Base-by-base conservation (phyloP, 805 yeast genomes). In the Saccharomycopsis capsularis region DNA sequence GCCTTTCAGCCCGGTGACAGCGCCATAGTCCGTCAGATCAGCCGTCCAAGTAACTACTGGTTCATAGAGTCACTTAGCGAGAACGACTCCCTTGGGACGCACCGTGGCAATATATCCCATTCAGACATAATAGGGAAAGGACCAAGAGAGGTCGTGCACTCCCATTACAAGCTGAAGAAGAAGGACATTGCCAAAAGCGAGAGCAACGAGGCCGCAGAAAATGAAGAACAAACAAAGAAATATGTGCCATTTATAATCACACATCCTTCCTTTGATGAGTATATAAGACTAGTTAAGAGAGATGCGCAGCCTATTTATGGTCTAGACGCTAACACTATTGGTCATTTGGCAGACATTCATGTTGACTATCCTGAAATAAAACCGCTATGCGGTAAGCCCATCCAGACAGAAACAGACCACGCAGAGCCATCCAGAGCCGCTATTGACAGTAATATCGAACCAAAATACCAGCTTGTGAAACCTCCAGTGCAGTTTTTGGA, bases 231-330 rank as follows among this genome's bases (percentile, higher is more conserved):
- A 32, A 9, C 5, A 15, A 11, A 7, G 16, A 22, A 44, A 21
- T 18, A 37, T 4, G n/a, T 23, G 15, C 23, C 9, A 21, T 42
- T 36, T 24, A 18, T 48, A 15, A 18, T 40, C 2, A 44, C 48
- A 3, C 36, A 38, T 6, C 75, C 77, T 2, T 65, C 74, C 0
- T 58, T 73, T n/a, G 79, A 74, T 44, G 78, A 75, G 47, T 75
- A 69, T 53, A 61, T 75, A 29, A 65, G 61, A 27, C 47, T 70
- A 27, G 58, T 67, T 4, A 58, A 58, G 27, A 62, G 80, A 43
- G 69, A 64, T 36, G 80, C 78, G 0, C 76, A 72, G 53, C 79
- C 79, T 1, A 74, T 75, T 7, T 75, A 75, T 51, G 65, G 78
- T 3, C 59, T 65, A 37, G 79, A 75, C 58, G 78, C 79, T 1